Evolutionary conservation across 441 rosid species (phyloP), one percentile per base, ranked within the genome.

Genomic region (Viola pubescens): DNA sequence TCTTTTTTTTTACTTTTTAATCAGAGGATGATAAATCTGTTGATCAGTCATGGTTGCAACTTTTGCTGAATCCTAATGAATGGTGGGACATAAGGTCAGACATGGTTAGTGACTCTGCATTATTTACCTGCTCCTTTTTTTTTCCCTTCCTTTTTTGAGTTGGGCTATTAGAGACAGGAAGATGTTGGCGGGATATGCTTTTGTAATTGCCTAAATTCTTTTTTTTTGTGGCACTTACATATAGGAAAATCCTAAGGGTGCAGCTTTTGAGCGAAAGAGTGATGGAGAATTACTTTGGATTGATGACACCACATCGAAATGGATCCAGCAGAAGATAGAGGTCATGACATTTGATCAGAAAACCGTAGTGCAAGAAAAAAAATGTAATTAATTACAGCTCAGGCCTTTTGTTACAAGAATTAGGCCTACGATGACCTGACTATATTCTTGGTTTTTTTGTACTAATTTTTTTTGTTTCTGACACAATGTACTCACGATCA

Each of bases 41-140:
- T 41, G 8, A 56, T 7, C 48, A 42, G 49, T 14, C 37, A 9
- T 56, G 60, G 49, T 41, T 41, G 37, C 37, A 56, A 41, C 38
- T 42, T 14, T 40, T 56, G n/a, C 6, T 43, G 49, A 42, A 10
- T 3, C 49, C 43, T 19, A 37, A 6, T 9, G 38, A 43, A 11
- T 56, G 60, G 60, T 56, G 60, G 60, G 39, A 55, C 19, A 16
- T 42, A 6, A 43, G 60, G 14, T 56, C 39, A 14, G 3, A 56
- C 16, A 13, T 16, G 49, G 60, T 56, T 42, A 12, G 45, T 55
- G 37, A 56, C 7, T 8, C 43, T 8, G 12, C 38, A 16, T 16
- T 16, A 16, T 16, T 16, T 16, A 16, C 19, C 19, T 16, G 19
- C 19, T 16, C 19, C 19, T 56, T 14, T 7, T 43, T 16, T 11